Base-by-base conservation (phyloP, 2,329 filamentous ascomycete genomes). In the Talaromyces sp. region DNA sequence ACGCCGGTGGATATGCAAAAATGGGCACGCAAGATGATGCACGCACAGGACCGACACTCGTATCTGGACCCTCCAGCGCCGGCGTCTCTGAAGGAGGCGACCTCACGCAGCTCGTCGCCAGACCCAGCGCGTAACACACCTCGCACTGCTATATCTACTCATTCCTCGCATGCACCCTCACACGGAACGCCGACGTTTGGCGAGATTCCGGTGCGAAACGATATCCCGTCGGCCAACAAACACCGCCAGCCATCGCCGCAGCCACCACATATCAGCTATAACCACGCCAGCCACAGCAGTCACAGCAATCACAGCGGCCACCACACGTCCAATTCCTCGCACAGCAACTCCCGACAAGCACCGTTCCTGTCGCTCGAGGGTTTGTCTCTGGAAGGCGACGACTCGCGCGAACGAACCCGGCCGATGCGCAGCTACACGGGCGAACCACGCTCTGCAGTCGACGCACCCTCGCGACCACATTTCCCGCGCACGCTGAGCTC, bases 21-120 rank as follows among this genome's bases (percentile, higher is more conserved):
- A 65, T 99, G 95, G 95, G 93, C 95, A 25, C 87, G 96, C 55
- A 88, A 91, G 70, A 85, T 98, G 82, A 93, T 98, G 86, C 93
- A 97, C 73, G 87, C 89, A 69, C 91, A 97, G 76, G 96, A 97
- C 76, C 91, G 95, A 73, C 96, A 96, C 76, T 96, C 93, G 30
- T 93, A 97, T 73, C 84, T 97, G 42, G 90, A 88, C 17, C 92
- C 92, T 36, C 91, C 92, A 0, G 85, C 90, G 9, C 91, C 90
- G 1, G 88, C 91, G 71, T 89, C 91, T 11, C 83, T 93, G 36
- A 83, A 61, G 44, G 55, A 62, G 19, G 56, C 64, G 9, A 61
- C 47, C n/a, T 57, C 58, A 19, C 52, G 60, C 11, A 58, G 56
- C 15, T 55, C 63, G 44, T 64, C 62, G 9, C 58, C 61, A 22